These are phyloP conservation scores for Diaporthe citrichinensis DNA, from an alignment of 2,329 filamentous ascomycete species.

Conservation along the genomic window DNA sequence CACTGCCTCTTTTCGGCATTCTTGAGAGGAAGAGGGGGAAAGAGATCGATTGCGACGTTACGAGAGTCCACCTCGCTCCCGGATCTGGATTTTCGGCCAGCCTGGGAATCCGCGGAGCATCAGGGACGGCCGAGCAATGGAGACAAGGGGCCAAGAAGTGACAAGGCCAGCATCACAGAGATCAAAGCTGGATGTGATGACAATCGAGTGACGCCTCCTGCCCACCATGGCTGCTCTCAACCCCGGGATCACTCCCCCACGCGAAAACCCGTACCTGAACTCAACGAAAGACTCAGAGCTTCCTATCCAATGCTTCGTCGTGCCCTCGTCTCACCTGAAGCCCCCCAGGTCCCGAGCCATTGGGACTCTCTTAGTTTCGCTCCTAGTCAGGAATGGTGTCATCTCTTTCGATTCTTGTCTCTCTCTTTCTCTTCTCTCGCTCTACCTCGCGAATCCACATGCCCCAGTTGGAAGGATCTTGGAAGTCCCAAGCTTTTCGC, in stretches of 20 bases:
- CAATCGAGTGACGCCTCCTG: slow-evolving; percentile 17
- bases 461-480: slow-evolving; percentile 1
- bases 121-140: background rate
- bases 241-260: slow-evolving; percentile 20
- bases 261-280: slow-evolving; percentile 17
- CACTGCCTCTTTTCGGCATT: slow-evolving; percentile 25
- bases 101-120: slow-evolving; percentile 21
- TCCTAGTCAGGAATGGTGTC: slow-evolving; percentile 28
- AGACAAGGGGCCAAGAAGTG: slow-evolving; percentile 21
- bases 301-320: slow-evolving; percentile 30
- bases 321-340: slow-evolving; percentile 27
- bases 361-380: slow-evolving; percentile 21
- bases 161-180: slow-evolving; percentile 15
- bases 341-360: slow-evolving; percentile 28
- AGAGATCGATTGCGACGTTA: slow-evolving; percentile 21
- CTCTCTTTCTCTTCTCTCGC: background rate
- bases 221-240: background rate
- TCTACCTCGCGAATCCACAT: background rate
- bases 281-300: slow-evolving; percentile 15
- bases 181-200: slow-evolving; percentile 21
- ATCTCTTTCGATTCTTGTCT: slow-evolving; percentile 2
- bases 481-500: slow-evolving; percentile 15
- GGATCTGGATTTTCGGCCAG: background rate
- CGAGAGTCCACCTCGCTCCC: slow-evolving; percentile 1
- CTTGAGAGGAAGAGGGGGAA: background rate